phyloP scores from a whole-genome alignment of 441 rosid genomes.

The Codiaeum variegatum region DNA sequence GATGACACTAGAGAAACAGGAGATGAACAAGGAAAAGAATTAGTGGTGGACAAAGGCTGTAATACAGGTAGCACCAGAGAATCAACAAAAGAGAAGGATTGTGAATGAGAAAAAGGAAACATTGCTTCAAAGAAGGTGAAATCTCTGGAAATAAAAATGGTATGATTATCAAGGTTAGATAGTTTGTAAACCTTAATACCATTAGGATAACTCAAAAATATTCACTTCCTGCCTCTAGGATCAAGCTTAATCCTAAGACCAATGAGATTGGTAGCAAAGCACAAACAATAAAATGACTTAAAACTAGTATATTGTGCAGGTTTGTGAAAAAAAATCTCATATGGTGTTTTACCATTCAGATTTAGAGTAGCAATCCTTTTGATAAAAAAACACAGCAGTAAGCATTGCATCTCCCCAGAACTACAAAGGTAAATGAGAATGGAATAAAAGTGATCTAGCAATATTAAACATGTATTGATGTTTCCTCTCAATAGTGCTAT shows the following conservation, averaged over 20 bases:
- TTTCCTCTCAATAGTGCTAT: background rate
- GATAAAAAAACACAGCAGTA: background rate
- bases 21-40: no score
- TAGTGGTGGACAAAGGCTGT: no score
- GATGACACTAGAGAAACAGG: no score
- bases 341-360: background rate
- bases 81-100: no score
- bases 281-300: background rate
- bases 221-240: background rate
- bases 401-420: background rate
- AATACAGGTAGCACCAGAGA: no score
- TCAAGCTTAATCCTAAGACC: background rate
- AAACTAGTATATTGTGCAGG: background rate
- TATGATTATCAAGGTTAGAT: background rate
- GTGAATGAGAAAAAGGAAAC: background rate
- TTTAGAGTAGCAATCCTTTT: background rate
- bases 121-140: background rate
- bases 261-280: background rate
- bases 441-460: background rate
- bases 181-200: background rate
- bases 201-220: background rate
- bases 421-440: background rate
- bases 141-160: background rate
- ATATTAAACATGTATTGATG: background rate
- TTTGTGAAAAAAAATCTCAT: background rate